Evolutionary conservation across 345 rosid species (phyloP).

Genomic region (Stellera chamaejasme): DNA sequence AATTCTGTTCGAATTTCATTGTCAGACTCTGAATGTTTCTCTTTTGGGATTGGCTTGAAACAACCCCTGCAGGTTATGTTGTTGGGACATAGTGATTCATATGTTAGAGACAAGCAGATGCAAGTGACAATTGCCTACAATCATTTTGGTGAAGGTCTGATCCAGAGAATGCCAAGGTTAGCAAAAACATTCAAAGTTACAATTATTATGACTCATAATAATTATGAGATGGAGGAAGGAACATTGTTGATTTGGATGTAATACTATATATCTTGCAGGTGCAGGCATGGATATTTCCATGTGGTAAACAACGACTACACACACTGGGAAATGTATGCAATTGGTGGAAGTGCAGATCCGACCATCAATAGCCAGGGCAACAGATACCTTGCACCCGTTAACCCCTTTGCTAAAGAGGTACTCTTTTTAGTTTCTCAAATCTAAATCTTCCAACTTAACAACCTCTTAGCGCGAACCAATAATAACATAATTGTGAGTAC

Average conservation of each 20-base stretch:
- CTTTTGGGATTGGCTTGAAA: no score
- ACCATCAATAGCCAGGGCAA: slow-evolving; percentile 98
- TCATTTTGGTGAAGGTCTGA: slow-evolving; percentile 96
- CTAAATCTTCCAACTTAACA: not conserved
- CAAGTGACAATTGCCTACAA: slow-evolving; percentile 95
- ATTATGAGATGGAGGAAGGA: no score
- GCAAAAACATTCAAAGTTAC: not conserved
- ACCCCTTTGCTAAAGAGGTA: slow-evolving; percentile 69
- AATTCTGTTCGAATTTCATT: not conserved
- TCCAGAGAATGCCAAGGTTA: slow-evolving; percentile 98
- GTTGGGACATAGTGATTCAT: slow-evolving; percentile 92
- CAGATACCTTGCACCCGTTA: slow-evolving; percentile 76
- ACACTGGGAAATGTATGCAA: slow-evolving; percentile 99
- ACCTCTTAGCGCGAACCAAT: no score
- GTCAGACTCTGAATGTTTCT: not conserved
- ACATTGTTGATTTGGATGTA: not conserved
- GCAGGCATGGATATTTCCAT: slow-evolving; percentile 96
- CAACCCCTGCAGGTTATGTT: slow-evolving; percentile 57
- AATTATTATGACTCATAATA: no score
- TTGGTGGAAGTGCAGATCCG: slow-evolving; percentile 97
- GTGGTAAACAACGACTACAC: slow-evolving; percentile 99
- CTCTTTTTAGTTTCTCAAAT: not conserved
- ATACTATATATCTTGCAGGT: slow-evolving; percentile 34
- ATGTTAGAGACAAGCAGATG: slow-evolving; percentile 83
- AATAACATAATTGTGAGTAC: not conserved